These are phyloP conservation scores for Blastobotrys chiropterorum DNA, from an alignment of 805 yeast genomes.

Conservation along the genomic window DNA sequence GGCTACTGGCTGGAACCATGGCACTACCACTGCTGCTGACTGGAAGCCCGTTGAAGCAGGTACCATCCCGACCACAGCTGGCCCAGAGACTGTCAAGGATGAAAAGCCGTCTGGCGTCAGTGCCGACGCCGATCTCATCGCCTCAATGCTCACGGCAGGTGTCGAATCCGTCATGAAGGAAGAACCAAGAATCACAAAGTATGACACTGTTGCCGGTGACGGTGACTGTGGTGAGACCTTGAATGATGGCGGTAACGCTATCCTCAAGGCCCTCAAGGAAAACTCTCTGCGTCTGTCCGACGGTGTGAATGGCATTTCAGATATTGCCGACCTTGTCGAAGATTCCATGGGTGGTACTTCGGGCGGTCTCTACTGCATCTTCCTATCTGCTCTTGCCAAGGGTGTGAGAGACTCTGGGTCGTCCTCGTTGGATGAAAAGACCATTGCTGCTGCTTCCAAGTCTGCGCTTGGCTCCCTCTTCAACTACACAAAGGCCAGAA, in stretches of 20 bases:
- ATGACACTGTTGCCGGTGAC: conserved; percentile 89
- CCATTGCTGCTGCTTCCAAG: conserved; percentile 28
- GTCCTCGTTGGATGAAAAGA: conserved; percentile 18
- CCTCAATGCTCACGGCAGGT: conserved; percentile 38
- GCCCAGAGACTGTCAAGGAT: conserved; percentile 21
- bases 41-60: conserved; percentile 18
- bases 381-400: conserved; percentile 66
- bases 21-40: conserved; percentile 30
- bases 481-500: conserved; percentile 82
- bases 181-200: conserved; percentile 81
- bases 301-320: conserved; percentile 52
- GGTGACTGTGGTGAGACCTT: conserved; percentile 96
- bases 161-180: conserved; percentile 48
- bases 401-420: conserved; percentile 34
- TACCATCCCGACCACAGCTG: conserved; percentile 15
- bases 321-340: conserved; percentile 78
- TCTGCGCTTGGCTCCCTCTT: conserved; percentile 66
- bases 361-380: conserved; percentile 88
- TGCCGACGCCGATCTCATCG: conserved; percentile 28
- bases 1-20: conserved; percentile 75
- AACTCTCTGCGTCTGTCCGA: conserved; percentile 26
- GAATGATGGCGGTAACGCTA: conserved; percentile 72
- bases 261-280: conserved; percentile 47
- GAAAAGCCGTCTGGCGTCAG: conserved; percentile 28
- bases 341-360: conserved; percentile 96